Evolutionary conservation across 192 early-diverging fungal species (phyloP), one percentile per base, ranked within the genome.

Genomic region (Gamsiella multidivaricata): DNA sequence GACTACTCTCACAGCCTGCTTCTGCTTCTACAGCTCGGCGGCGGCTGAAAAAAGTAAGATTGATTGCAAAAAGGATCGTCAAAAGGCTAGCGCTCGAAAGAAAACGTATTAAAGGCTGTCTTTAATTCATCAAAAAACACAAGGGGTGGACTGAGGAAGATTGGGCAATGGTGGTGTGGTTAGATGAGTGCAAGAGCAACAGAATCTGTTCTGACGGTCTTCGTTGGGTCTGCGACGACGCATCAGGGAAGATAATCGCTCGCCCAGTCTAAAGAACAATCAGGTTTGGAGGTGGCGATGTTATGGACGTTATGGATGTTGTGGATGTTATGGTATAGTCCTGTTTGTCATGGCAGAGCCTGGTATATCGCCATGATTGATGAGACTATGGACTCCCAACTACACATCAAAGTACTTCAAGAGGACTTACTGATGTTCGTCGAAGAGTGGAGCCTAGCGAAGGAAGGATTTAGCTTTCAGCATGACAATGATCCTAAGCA

Each of bases 151-250:
- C 66, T 10, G 59, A 32, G 20, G 65, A 79, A 1, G 65, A 65
- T 22, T 65, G 66, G 60, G 54, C 37, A 23, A 37, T 15, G 25
- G 29, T 65, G 37, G 45, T 66, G 3, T 70, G 25, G 25, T 36
- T 55, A 11, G 58, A 66, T 32, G 63, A 76, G 70, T 59, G 26
- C n/a, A 76, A 76, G 47, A 61, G 66, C 18, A 76, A 76, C 60
- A 5, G 50, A 1, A 42, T 76, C 20, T 46, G 64, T 34, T 76
- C 57, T 2, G 64, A 76, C 17, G 61, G 62, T 11, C 3, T 54
- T 2, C 4, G 37, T 25, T 73, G 42, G 25, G 20, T 64, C 7
- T 64, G 70, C 61, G 55, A 73, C 23, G 56, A 73, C 10, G 5
- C 5, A 14, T 32, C 28, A 32, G 57, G 50, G 12, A 15, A 15